Conservation (phyloP, 371 early-diverging fungal genomes). For the Coemansia sp. region DNA sequence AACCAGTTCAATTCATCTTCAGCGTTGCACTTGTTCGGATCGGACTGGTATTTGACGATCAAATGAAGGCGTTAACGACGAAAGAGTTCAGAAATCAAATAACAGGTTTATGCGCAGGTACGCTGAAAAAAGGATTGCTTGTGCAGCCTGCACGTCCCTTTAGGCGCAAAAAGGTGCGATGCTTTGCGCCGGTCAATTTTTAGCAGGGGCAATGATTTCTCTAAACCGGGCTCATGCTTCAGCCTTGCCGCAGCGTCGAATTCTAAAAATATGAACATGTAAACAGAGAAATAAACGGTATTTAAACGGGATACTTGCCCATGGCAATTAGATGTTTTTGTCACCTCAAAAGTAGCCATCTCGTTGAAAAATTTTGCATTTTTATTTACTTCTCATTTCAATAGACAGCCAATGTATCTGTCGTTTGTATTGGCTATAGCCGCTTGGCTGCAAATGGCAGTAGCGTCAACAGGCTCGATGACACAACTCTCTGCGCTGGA, state of each 20-base stretch:
- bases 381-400: background rate
- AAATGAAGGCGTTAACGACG: background rate
- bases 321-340: no score
- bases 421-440: constrained; percentile 53
- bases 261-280: background rate
- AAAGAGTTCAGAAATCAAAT: constrained; percentile 1
- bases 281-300: background rate
- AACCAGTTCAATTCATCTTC: no score
- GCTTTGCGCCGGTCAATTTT: background rate
- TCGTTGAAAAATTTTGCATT: background rate
- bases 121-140: background rate
- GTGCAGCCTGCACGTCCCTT: background rate
- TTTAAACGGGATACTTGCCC: no score
- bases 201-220: background rate
- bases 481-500: background rate
- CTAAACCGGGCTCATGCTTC: no score
- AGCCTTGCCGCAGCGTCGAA: background rate
- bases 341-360: no score
- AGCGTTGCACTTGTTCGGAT: no score
- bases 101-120: background rate
- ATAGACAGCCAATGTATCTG: constrained; percentile 66
- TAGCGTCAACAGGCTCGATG: background rate
- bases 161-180: background rate
- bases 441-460: background rate
- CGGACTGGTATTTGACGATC: no score